Base-by-base conservation (phyloP, 108 stramenopile species). In the Cyclostephanos invisitatus region DNA sequence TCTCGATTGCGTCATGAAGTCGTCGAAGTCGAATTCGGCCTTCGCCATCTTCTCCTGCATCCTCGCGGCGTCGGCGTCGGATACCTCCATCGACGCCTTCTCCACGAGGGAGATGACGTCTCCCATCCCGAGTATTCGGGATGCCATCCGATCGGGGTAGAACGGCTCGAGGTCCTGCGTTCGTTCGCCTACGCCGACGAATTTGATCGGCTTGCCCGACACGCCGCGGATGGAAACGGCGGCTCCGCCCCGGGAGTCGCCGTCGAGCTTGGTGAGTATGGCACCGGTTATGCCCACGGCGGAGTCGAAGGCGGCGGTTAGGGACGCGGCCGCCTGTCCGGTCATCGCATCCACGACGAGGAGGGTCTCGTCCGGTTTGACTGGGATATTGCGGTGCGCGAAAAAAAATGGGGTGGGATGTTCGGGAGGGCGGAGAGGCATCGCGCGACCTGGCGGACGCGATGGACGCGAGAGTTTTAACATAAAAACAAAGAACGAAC, bases 311-410 rank as follows among this genome's bases (percentile, higher is more conserved):
- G 93, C 84, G 27, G 94, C 93, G 22, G 98, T 96, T 62, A 97
- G 75, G 21, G 93, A 89, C 7, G 98, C 98, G 12, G 98, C 98
- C 60, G 96, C 98, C 74, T 98, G 98, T 38, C 98, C 98, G 7
- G 97, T 98, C 96, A 98, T 97, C 50, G 96, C 96, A 78, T 98
- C 98, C 8, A 98, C 96, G 15, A 98, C 96, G 18, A 98, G 87
- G n/a, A 98, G 83, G 27, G 95, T 95, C 80, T 98, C 98, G 61
- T 93, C 88, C 11, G 98, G 93, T 68, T 87, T 64, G 4, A 95
- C 89, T 49, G 83, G 71, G 22, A 12, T 7, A 22, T 25, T 2
- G 2, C 22, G 9, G 32, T 14, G 14, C 27, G 67, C 9, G 10
- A n/a, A 57, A 29, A n/a, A 32, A 11, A 57, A 0, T 14, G 15